Base-by-base conservation (phyloP, 176 grass and related monocot species). In the Ananas comosus region DNA sequence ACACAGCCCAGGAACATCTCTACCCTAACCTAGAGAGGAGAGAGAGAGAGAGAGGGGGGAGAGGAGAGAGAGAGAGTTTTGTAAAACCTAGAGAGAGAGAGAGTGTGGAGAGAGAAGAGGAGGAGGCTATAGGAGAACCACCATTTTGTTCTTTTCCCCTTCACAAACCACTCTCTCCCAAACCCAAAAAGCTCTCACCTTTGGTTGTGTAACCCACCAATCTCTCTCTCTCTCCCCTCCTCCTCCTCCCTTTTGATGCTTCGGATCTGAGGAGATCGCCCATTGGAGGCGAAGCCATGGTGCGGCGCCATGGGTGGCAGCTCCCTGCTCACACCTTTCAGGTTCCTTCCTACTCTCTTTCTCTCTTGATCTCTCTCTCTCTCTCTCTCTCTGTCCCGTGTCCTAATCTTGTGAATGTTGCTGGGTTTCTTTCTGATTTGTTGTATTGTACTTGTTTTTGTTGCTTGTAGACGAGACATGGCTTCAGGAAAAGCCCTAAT, bases 251-350 rank as follows among this genome's bases (percentile, higher is more conserved):
- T 49, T 71, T 64, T 71, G 68, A 81, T 61, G 64, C 71, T 81
- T 33, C 52, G 51, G 22, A 51, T 25, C 51, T 50, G 66, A 33
- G 63, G 63, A 53, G 63, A 72, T 23, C 22, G 22, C 22, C 22
- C 22, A 23, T 23, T 23, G 22, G 22, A 23, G 22, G 22, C 22
- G 47, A 33, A 24, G 74, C 69, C 81, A 92, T 97, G 88, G 86
- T 86, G 74, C 79, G 94, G 78, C 88, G 91, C 82, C 89, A 99
- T 80, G 94, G 94, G 11, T 99, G 94, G 94, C 89, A 99, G 75
- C 89, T 99, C 48, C 94, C 94, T 14, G 89, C 89, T 0, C 94
- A 99, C 77, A 93, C 87, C 80, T 72, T 99, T 56, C 94, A 99
- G 87, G 94, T 90, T 10, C 52, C 52, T 54, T 54, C 52, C 11